A percentile compares a stretch with the other conserved stretches of the same genome.
phyloP scores from a whole-genome alignment of 108 stramenopile species.

The Poteriospumella lacustris region DNA sequence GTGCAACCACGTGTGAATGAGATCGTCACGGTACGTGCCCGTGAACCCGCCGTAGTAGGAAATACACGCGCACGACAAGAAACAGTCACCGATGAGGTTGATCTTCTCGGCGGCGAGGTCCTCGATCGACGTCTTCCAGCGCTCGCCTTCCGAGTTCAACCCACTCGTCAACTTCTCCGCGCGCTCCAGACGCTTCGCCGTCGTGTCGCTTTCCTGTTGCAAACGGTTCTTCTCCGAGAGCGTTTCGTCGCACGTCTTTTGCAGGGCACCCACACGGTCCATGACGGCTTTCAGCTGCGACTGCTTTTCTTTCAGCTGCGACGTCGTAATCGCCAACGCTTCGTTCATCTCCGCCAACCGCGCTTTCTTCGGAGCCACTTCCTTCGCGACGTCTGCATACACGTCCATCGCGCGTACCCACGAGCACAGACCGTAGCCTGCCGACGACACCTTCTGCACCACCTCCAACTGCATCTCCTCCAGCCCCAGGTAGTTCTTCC shows the following conservation, averaged over 20 bases:
- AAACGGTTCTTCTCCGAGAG: slow-evolving; percentile 53
- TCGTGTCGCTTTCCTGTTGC: slow-evolving; percentile 49
- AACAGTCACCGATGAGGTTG: slow-evolving; percentile 55
- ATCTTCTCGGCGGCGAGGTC: slow-evolving; percentile 39
- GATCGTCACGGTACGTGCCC: slow-evolving; percentile 48
- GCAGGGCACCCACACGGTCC: slow-evolving; percentile 53
- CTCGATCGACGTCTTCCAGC: slow-evolving; percentile 51
- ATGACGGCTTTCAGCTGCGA: slow-evolving; percentile 48
- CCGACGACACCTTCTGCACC: slow-evolving; percentile 49
- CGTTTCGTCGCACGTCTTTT: slow-evolving; percentile 51
- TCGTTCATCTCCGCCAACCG: slow-evolving; percentile 54
- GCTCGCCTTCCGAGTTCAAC: slow-evolving; percentile 54
- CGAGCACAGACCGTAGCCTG: slow-evolving; percentile 58
- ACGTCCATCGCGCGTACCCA: slow-evolving; percentile 64
- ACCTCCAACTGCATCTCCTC: slow-evolving; percentile 51
- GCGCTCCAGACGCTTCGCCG: slow-evolving; percentile 50
- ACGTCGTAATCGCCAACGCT: slow-evolving; percentile 48
- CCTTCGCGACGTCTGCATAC: slow-evolving; percentile 60
- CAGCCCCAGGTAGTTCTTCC: slow-evolving; percentile 48
- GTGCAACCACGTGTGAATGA: slow-evolving; percentile 47
- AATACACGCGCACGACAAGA: slow-evolving; percentile 54
- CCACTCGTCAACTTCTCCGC: slow-evolving; percentile 61
- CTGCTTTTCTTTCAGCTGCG: slow-evolving; percentile 50
- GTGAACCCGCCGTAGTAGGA: slow-evolving; percentile 64
- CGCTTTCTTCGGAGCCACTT: slow-evolving; percentile 59